Conservation (phyloP, 805 yeast species). For the Candida adriatica region DNA sequence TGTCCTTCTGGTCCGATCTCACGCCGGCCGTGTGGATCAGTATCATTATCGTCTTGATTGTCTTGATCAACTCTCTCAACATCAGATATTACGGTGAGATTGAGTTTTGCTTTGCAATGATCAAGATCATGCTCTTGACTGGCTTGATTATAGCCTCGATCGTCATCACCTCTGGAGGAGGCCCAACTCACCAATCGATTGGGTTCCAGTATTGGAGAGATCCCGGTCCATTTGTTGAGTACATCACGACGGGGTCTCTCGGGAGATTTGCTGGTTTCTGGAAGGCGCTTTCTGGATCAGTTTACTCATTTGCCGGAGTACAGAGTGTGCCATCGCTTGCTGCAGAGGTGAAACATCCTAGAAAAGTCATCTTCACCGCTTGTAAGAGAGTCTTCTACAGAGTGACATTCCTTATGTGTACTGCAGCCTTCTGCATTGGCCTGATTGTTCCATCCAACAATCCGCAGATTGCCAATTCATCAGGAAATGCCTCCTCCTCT, state of each 20-base stretch:
- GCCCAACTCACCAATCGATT: conserved; percentile 30
- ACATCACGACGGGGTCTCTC: conserved; percentile 27
- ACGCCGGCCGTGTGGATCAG: conserved; percentile 39
- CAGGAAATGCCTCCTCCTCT: conserved; percentile 27
- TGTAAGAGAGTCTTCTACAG: conserved; percentile 32
- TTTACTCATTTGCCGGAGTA: conserved; percentile 50
- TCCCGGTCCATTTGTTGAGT: conserved; percentile 24
- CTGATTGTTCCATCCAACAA: conserved; percentile 28
- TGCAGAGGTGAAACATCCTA: conserved; percentile 48
- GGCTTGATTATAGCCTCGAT: conserved; percentile 44
- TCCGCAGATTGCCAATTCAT: conserved; percentile 21
- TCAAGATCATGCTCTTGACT: conserved; percentile 36
- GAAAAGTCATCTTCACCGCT: conserved; percentile 52
- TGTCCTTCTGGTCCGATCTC: conserved; percentile 37
- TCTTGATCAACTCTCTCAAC: conserved; percentile 30
- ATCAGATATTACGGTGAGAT: conserved; percentile 41
- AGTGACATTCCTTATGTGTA: conserved; percentile 23
- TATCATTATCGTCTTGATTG: conserved; percentile 30
- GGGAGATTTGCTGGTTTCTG: conserved; percentile 57
- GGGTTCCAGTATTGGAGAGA: conserved; percentile 33
- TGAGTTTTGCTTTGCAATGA: conserved; percentile 37
- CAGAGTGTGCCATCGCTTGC: conserved; percentile 48
- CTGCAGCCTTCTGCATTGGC: conserved; percentile 26
- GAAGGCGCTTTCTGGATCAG: conserved; percentile 46
- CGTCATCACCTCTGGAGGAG: conserved; percentile 36